A percentile compares a stretch with the other conserved stretches of the same genome.
These are phyloP conservation scores for Trichoderma sp. DNA, from an alignment of 2,329 filamentous ascomycete genomes.

Conservation along the genomic window DNA sequence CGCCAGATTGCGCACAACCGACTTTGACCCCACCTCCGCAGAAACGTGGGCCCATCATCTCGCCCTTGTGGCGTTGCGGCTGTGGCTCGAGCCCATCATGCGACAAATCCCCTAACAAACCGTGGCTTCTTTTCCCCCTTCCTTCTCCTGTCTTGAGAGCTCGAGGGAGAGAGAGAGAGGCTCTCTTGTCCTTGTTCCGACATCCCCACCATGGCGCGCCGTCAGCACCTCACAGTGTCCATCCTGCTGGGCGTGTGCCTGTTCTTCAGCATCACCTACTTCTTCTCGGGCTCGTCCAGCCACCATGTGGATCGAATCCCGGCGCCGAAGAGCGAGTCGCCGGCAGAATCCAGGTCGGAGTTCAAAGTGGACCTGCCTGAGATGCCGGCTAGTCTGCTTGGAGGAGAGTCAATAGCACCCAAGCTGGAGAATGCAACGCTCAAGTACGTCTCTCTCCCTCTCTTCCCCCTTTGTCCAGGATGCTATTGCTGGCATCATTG, in stretches of 20 bases:
- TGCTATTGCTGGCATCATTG: background rate
- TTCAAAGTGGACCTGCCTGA: conserved; percentile 47
- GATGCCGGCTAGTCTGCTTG: conserved; percentile 56
- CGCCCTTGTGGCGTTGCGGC: conserved; percentile 18
- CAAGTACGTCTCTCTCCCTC: conserved; percentile 57
- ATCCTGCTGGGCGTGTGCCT: conserved; percentile 59
- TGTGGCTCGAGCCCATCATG: conserved; percentile 23
- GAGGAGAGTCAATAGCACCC: conserved; percentile 74
- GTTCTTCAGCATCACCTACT: conserved; percentile 62
- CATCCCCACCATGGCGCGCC: conserved; percentile 53
- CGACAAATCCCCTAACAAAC: conserved; percentile 7
- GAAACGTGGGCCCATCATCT: conserved; percentile 13
- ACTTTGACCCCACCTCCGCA: background rate
- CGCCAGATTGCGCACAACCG: background rate
- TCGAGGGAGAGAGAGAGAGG: background rate
- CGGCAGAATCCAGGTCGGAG: conserved; percentile 35
- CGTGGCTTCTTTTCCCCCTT: background rate
- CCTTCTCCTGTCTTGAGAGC: background rate
- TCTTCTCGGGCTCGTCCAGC: conserved; percentile 53
- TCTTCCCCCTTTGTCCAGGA: background rate
- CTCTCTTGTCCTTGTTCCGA: conserved; percentile 32
- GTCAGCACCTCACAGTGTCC: conserved; percentile 57
- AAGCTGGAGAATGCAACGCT: conserved; percentile 82
- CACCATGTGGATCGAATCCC: conserved; percentile 12
- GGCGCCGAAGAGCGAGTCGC: conserved; percentile 33